Base-by-base conservation (phyloP, 2,329 filamentous ascomycete species). In the Neurospora sp. region DNA sequence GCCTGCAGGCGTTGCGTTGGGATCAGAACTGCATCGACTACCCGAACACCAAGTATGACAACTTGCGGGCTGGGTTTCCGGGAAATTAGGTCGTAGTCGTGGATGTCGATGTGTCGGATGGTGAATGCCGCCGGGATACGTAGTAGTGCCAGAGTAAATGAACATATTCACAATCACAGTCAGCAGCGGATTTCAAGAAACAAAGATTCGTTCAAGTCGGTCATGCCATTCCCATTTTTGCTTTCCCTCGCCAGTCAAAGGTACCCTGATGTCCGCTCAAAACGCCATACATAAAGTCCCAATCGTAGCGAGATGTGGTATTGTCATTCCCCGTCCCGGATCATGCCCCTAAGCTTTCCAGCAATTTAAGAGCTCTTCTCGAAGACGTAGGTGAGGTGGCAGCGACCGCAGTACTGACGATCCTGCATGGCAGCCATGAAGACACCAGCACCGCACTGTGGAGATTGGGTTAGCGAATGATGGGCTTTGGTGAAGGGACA, bases 341-440 rank as follows among this genome's bases (percentile, higher is more conserved):
- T 71, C 70, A 69, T 52, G 66, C 70, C 52, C 71, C 67, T 72
- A 69, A 71, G 67, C 72, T 66, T 65, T 71, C 70, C 72, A 69
- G 71, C 67, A 69, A 71, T 74, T 84, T 85, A 86, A 79, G 85
- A 73, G 74, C 75, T 84, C 85, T 90, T 89, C 83, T 90, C 88
- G 80, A 90, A 90, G 81, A 90, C 88, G 83, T 91, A 91, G 83
- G 88, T 90, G 74, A 90, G 83, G 83, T 90, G 88, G 87, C 88
- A 91, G 75, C 87, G 87, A 78, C 88, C 88, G 78, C 93, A 97
- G 91, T 97, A 97, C 87, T 99, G 96, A 83, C 96, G 93, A 87
- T 99, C 97, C 86, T 97, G 91, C 94, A 98, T 98, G 82, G 96
- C 93, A 82, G 96, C 96, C 96, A 99, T 99, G 92, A 99, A 99